Conservation (phyloP, 768 basidiomycete species). For the Leucocoprinus leucothites region DNA sequence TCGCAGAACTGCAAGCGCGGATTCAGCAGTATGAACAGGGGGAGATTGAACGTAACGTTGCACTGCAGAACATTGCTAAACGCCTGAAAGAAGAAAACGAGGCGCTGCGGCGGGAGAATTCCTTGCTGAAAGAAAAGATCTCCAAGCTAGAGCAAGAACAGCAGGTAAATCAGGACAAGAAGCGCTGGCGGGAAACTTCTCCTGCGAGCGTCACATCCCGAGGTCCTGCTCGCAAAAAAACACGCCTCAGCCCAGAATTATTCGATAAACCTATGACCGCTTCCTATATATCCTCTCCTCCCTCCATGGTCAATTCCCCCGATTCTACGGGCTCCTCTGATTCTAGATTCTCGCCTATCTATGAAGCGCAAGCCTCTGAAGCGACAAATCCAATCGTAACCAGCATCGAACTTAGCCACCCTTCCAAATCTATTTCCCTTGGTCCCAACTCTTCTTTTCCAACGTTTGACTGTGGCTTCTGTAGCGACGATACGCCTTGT, state of each 20-base stretch:
- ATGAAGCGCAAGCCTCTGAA: conserved; percentile 26
- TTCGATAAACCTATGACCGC: conserved; percentile 27
- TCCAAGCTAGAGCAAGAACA: conserved; percentile 37
- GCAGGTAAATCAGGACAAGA: conserved; percentile 38
- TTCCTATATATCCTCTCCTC: conserved; percentile 39
- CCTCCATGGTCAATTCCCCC: conserved; percentile 52
- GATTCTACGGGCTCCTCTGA: conserved; percentile 19
- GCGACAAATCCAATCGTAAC: conserved; percentile 29
- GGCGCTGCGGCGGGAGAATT: conserved; percentile 64
- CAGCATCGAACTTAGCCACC: conserved; percentile 29
- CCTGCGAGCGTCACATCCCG: conserved; percentile 23
- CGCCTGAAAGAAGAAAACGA: conserved; percentile 88
- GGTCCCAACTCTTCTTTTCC: conserved; percentile 33
- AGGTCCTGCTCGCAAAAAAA: conserved; percentile 30
- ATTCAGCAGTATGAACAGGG: conserved; percentile 85
- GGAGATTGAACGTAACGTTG: conserved; percentile 85
- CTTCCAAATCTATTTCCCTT: conserved; percentile 21
- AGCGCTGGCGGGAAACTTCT: conserved; percentile 57
- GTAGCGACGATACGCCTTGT: conserved; percentile 65
- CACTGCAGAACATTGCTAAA: conserved; percentile 79
- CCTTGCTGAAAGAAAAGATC: conserved; percentile 50
- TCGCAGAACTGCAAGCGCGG: conserved; percentile 83
- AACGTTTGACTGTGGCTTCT: conserved; percentile 71
- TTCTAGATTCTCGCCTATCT: conserved; percentile 9
- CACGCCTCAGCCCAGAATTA: conserved; percentile 23